These are phyloP conservation scores for Chrysochromulina parva DNA, from an alignment of 78 protist genomes.

Conservation along the genomic window DNA sequence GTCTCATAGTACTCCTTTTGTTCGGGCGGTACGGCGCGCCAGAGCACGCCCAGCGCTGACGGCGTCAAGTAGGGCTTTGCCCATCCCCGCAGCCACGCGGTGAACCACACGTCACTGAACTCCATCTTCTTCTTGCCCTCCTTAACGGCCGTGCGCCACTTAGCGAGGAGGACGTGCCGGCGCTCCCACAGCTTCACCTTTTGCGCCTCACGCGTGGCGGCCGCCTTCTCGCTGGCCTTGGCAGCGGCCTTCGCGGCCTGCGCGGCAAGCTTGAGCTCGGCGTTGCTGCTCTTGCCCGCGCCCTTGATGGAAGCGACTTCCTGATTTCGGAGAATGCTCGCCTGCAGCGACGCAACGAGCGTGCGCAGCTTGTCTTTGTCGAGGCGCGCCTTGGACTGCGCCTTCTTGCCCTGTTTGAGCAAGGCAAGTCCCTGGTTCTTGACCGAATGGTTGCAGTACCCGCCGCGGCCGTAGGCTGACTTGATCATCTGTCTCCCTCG, in stretches of 20 bases:
- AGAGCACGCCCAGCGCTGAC: not conserved
- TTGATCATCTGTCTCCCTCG: not conserved
- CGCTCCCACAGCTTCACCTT: not conserved
- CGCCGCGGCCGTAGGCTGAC: conserved; percentile 15
- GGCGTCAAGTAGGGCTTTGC: not conserved
- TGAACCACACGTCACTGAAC: not conserved
- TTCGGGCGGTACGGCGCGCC: not conserved
- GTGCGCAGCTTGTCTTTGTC: conserved; percentile 31
- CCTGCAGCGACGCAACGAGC: not conserved
- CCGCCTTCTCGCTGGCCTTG: not conserved
- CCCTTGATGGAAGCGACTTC: not conserved
- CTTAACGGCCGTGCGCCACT: too few species aligned
- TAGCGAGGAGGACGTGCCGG: not conserved
- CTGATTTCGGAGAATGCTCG: not conserved
- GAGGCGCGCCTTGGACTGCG: not conserved
- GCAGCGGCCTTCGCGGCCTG: not conserved
- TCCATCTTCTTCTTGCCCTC: too few species aligned
- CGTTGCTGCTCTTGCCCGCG: not conserved
- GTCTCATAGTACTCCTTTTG: not conserved
- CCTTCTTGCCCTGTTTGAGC: not conserved
- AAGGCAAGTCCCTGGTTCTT: not conserved
- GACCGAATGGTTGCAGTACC: not conserved
- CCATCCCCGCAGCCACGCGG: not conserved
- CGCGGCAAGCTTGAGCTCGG: not conserved
- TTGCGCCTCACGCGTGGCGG: not conserved